phyloP scores from a whole-genome alignment of 169 alveolate genomes.

The Plasmodium yoelii region DNA sequence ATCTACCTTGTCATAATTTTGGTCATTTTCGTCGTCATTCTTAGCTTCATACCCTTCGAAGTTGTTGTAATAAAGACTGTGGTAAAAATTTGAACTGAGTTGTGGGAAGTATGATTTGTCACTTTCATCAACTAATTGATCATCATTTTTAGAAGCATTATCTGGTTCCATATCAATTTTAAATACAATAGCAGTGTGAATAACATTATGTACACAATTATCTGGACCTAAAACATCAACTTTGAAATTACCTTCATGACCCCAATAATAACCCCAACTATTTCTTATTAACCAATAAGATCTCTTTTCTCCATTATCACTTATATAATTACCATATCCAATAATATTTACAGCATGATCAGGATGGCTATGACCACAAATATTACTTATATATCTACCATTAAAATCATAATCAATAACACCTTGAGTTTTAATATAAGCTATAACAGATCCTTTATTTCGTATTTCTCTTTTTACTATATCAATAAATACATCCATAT shows the following conservation, averaged over 20 bases:
- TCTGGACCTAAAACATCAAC: slow-evolving; percentile 68
- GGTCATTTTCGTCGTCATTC: background rate
- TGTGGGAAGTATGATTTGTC: background rate
- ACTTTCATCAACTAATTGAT: no score
- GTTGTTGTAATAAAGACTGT: slow-evolving; percentile 13
- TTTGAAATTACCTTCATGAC: slow-evolving; percentile 68
- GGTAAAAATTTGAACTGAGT: slow-evolving; percentile 11
- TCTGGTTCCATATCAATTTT: slow-evolving; percentile 23
- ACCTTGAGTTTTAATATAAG: slow-evolving; percentile 56
- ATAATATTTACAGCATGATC: slow-evolving; percentile 76
- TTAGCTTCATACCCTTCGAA: background rate
- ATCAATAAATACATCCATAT: slow-evolving; percentile 58
- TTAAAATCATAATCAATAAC: slow-evolving; percentile 71
- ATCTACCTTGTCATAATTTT: background rate
- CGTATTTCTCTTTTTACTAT: slow-evolving; percentile 66
- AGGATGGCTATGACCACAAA: slow-evolving; percentile 63
- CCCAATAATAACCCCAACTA: slow-evolving; percentile 78
- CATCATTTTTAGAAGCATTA: background rate
- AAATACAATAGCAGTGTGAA: slow-evolving; percentile 51
- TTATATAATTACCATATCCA: slow-evolving; percentile 78
- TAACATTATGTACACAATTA: slow-evolving; percentile 27
- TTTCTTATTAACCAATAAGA: slow-evolving; percentile 69
- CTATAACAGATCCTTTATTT: slow-evolving; percentile 78
- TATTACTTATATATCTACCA: slow-evolving; percentile 56
- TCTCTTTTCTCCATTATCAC: slow-evolving; percentile 30